These are phyloP conservation scores for Purpureocillium takamizusanense DNA, from an alignment of 2,329 filamentous ascomycete species.

Conservation along the genomic window DNA sequence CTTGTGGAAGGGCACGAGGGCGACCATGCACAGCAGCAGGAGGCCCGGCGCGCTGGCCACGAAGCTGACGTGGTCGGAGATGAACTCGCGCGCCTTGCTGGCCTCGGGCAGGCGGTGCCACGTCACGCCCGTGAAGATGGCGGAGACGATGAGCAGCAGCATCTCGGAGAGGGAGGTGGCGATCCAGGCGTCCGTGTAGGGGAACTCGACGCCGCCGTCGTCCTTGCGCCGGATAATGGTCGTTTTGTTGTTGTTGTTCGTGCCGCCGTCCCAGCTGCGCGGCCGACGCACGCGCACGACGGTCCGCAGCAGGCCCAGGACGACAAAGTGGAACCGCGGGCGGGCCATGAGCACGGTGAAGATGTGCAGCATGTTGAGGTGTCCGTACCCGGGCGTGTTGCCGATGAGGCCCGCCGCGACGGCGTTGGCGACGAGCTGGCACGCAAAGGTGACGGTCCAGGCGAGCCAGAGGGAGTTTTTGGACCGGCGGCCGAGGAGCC, in stretches of 20 bases:
- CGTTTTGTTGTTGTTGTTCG: too few species aligned
- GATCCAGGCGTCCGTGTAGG: constrained; percentile 14
- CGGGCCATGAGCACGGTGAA: too few species aligned
- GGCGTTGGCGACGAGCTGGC: constrained; percentile 12
- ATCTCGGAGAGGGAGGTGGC: constrained; percentile 9
- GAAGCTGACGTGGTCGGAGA: constrained; percentile 11
- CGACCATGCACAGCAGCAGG: constrained; percentile 10
- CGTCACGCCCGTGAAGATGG: constrained; percentile 14
- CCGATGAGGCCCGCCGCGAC: constrained; percentile 1
- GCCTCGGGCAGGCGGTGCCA: constrained; percentile 12
- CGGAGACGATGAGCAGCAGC: constrained; percentile 9
- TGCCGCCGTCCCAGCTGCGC: constrained; percentile 6
- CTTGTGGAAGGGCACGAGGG: constrained; percentile 11
- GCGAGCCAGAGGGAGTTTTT: constrained; percentile 6
- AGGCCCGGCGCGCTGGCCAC: constrained; percentile 11
- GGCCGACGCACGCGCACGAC: constrained; percentile 7
- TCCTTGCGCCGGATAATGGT: constrained; percentile 7
- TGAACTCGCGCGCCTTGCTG: constrained; percentile 7
- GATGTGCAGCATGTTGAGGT: too few species aligned
- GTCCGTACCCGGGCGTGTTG: too few species aligned
- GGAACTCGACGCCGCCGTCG: constrained; percentile 14
- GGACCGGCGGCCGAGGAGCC: constrained; percentile 8
- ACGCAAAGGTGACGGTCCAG: constrained; percentile 9
- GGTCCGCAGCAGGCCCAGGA: constrained; percentile 12
- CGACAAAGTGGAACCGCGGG: too few species aligned